A percentile compares a stretch with the other conserved stretches of the same genome.
phyloP scores from a whole-genome alignment of 192 early-diverging fungal species.

The Linnemannia elongata region DNA sequence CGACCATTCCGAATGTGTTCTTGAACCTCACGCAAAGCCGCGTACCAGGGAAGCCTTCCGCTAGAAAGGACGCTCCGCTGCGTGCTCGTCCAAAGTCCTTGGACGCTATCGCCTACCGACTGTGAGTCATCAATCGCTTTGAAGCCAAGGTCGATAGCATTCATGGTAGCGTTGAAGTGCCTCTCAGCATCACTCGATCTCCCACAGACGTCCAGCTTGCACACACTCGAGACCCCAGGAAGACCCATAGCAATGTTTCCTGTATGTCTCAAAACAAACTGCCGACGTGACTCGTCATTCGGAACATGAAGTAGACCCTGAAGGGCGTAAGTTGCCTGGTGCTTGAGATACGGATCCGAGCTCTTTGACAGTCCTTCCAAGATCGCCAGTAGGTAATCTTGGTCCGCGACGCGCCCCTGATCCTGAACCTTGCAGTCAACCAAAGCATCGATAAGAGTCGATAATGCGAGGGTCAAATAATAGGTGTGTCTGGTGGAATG shows the following conservation, averaged over 20 bases:
- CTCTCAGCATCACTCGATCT: neutral
- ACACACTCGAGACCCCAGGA: neutral
- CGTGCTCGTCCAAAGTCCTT: neutral
- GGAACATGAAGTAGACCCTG: neutral
- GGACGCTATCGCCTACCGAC: neutral
- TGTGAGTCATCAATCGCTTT: neutral
- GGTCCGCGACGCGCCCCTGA: neutral
- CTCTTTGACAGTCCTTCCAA: slow-evolving; percentile 1
- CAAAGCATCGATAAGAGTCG: neutral
- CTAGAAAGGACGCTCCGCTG: neutral
- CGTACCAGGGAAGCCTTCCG: neutral
- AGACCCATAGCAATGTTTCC: neutral
- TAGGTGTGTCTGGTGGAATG: neutral
- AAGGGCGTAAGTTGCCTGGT: neutral
- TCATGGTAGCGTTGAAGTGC: neutral
- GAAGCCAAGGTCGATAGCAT: neutral
- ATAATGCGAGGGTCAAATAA: neutral
- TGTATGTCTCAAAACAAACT: neutral
- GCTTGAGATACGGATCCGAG: neutral
- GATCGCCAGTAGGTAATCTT: neutral
- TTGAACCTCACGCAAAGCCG: neutral
- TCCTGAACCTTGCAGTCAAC: neutral
- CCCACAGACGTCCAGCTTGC: neutral
- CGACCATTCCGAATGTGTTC: neutral
- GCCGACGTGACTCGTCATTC: neutral